Evolutionary conservation across 1,139 yeast genomes (phyloP), one percentile per base, ranked within the genome.

Genomic region (Citeromyces hawaiiensis): DNA sequence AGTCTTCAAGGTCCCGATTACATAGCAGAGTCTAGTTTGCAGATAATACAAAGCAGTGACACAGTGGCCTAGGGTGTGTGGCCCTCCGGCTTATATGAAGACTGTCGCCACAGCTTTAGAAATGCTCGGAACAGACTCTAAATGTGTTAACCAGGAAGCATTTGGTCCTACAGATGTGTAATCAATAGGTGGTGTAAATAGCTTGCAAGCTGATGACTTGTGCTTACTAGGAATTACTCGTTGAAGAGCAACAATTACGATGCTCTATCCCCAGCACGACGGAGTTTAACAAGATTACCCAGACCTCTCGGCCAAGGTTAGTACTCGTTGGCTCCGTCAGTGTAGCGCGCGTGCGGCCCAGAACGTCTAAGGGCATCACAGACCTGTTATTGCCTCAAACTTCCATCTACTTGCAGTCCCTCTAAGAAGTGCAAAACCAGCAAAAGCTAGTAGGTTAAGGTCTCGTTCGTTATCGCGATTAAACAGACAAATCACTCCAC

Each of bases 401-500:
- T 29, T 29, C 15, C 32, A 29, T 29, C 32, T 29, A 29, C 32
- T 29, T 29, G 32, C 4, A 29, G 9, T 29, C 8, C 9, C 32
- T 11, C 27, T 13, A 19, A 16, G 37, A 23, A 35, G 14, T 13
- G 37, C 37, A 23, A 11, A 19, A 23, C 13, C 37, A 23, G 15
- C 19, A 35, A 14, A 10, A 27, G 23, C 11, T 15, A 9, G 16
- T 31, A 13, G 32, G 13, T 29, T 19, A 55, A 55, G 59, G 59
- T 56, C 61, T 57, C 61, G 61, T 56, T 56, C 61, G 62, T 57
- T 58, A 57, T 58, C 61, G 61, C 62, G 56, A 57, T 58, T 55
- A 56, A 57, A 61, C 61, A 58, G 62, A 57, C 44, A 44, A 40
- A 50, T 52, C 54, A 48, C 54, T 47, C 52, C 52, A 58, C 61